These are phyloP conservation scores for Penicillium brasilianum DNA, from an alignment of 2,329 filamentous ascomycete species.

Conservation along the genomic window DNA sequence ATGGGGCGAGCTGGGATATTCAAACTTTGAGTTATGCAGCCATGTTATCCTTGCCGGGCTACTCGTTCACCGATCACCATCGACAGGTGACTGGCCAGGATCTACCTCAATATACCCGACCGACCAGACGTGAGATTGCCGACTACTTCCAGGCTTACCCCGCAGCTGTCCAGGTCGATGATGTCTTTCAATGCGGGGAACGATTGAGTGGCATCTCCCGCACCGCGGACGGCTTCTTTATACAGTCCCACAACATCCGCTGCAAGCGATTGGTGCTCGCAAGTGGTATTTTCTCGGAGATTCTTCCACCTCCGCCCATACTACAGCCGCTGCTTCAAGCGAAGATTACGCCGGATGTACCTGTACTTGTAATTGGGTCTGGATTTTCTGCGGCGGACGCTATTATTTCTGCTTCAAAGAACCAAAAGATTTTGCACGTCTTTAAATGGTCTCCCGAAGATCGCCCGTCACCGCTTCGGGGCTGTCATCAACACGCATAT, in stretches of 20 bases:
- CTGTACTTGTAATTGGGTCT: slow-evolving; percentile 63
- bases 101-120: slow-evolving; percentile 59
- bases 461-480: slow-evolving; percentile 61
- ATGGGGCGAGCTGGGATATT: slow-evolving; percentile 60
- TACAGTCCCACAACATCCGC: slow-evolving; percentile 57
- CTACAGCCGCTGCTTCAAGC: slow-evolving; percentile 53
- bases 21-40: slow-evolving; percentile 66
- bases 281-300: slow-evolving; percentile 63
- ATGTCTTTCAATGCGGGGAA: slow-evolving; percentile 52
- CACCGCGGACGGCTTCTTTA: slow-evolving; percentile 53
- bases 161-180: slow-evolving; percentile 56
- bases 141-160: slow-evolving; percentile 62
- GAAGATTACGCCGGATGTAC: slow-evolving; percentile 35
- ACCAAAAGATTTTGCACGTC: slow-evolving; percentile 59
- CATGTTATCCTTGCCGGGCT: slow-evolving; percentile 65
- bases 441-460: slow-evolving; percentile 64
- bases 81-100: slow-evolving; percentile 46
- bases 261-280: slow-evolving; percentile 64
- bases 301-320: slow-evolving; percentile 57
- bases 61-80: slow-evolving; percentile 61
- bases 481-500: slow-evolving; percentile 65
- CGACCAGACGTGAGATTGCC: slow-evolving; percentile 60
- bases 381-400: slow-evolving; percentile 67
- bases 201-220: slow-evolving; percentile 53
- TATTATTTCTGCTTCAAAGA: slow-evolving; percentile 56